These are phyloP conservation scores for Metarhizium humberi DNA, from an alignment of 2,329 filamentous ascomycete species.

Conservation along the genomic window DNA sequence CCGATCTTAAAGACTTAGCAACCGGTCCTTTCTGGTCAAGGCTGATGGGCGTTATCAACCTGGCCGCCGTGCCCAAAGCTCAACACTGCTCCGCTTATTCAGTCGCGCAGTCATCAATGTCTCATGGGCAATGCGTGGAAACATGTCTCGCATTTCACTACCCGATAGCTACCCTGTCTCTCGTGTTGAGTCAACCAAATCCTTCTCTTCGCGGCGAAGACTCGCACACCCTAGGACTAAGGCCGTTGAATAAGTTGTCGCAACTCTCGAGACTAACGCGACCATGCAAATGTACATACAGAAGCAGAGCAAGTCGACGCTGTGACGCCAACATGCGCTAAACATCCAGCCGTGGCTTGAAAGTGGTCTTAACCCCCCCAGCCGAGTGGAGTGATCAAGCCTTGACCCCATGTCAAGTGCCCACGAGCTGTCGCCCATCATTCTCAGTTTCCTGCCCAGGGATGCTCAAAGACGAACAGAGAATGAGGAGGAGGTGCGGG, in stretches of 20 bases:
- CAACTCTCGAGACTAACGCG: not conserved
- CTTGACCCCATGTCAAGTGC: too few relatives aligned
- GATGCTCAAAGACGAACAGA: not conserved
- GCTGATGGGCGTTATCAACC: not conserved
- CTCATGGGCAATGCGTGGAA: not conserved
- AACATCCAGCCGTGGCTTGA: not conserved
- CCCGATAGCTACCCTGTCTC: too few relatives aligned
- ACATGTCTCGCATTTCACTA: not conserved
- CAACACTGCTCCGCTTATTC: not conserved
- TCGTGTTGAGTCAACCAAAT: too few relatives aligned
- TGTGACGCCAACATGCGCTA: not conserved
- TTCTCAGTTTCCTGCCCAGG: not conserved
- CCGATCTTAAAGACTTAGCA: not conserved
- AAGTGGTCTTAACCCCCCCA: not conserved
- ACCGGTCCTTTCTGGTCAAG: not conserved
- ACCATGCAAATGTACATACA: not conserved
- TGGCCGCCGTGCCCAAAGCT: not conserved
- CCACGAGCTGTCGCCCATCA: not conserved
- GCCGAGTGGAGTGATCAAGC: not conserved
- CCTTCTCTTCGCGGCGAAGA: too few relatives aligned
- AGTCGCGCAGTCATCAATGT: not conserved
- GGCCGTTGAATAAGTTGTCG: too few relatives aligned
- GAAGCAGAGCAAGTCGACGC: not conserved
- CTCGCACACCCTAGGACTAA: too few relatives aligned
- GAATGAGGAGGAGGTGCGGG: constrained; percentile 20